Evolutionary conservation across 2,329 filamentous ascomycete species (phyloP), one percentile per base, ranked within the genome.

Genomic region (Aspergillus flavus): DNA sequence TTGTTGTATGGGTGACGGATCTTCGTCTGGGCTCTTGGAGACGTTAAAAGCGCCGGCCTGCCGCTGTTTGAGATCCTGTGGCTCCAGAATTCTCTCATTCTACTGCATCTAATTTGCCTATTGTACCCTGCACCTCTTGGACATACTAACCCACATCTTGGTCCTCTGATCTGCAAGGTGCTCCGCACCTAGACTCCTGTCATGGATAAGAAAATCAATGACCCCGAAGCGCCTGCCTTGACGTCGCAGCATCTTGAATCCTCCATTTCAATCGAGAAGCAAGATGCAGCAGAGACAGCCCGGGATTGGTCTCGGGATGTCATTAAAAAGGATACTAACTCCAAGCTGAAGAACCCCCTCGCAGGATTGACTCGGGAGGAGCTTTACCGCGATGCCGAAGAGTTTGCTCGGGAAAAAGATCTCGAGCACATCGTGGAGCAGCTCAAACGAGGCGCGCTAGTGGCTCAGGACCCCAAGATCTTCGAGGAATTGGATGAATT

Each of bases 381-480:
- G 52, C 65, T 76, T 23, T 63, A 75, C 4, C 58, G 55, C 10
- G 73, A 76, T 57, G 71, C 74, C 41, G 72, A 75, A 50, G 61
- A 64, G 10, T 76, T 71, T 70, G 89, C 88, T 28, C 78, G 81
- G 14, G 79, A 84, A 52, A 86, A 90, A 67, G 82, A 83, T 23
- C 81, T 93, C 36, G 77, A 79, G 3, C 85, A 90, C 63, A 83
- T 89, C 64, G 77, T 87, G 2, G 77, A 79, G 16, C 60, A 72
- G 32, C 61, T 73, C 12, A 70, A 68, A 34, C 71, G 68, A 21
- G 91, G 90, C 34, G 91, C 91, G 3, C 82, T 94, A 11, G 85
- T 94, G 21, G 91, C 91, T 3, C 89, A 91, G 73, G 86, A 91
- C 68, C 90, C 90, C 0, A 81, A 81, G 16, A 81, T 82, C 30